phyloP scores from a whole-genome alignment of 2,329 filamentous ascomycete genomes.

The Pyrenochaeta sp. region DNA sequence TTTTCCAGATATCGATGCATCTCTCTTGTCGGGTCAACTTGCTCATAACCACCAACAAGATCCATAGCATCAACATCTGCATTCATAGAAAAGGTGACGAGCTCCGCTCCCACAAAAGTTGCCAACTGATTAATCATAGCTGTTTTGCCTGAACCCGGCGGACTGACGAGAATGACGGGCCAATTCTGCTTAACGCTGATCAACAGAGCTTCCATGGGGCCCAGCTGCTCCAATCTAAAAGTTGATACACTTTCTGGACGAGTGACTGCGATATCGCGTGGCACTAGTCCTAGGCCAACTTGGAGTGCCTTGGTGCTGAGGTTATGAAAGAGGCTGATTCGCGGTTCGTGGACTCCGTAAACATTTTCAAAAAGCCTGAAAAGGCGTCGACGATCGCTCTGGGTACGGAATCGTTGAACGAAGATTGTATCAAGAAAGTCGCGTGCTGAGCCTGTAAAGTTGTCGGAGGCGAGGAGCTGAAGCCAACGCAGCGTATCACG shows the following conservation, averaged over 20 bases:
- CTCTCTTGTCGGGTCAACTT: slow-evolving; percentile 82
- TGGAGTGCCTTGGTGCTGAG: slow-evolving; percentile 73
- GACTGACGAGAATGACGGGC: slow-evolving; percentile 87
- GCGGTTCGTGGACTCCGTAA: slow-evolving; percentile 60
- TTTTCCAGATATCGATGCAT: slow-evolving; percentile 68
- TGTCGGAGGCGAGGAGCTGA: slow-evolving; percentile 69
- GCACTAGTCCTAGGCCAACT: slow-evolving; percentile 78
- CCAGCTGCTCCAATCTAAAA: slow-evolving; percentile 62
- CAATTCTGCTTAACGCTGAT: slow-evolving; percentile 86
- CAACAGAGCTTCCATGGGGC: slow-evolving; percentile 84
- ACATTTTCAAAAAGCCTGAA: slow-evolving; percentile 71
- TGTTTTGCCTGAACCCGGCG: slow-evolving; percentile 88
- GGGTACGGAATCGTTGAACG: slow-evolving; percentile 82
- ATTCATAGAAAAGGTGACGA: slow-evolving; percentile 89
- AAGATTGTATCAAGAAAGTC: slow-evolving; percentile 87
- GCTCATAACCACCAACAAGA: slow-evolving; percentile 94
- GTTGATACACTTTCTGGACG: slow-evolving; percentile 32
- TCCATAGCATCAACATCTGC: slow-evolving; percentile 97
- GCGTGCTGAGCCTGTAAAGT: slow-evolving; percentile 65
- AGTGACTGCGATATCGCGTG: slow-evolving; percentile 60
- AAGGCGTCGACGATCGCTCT: slow-evolving; percentile 72
- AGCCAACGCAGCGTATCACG: slow-evolving; percentile 91
- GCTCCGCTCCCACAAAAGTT: slow-evolving; percentile 75
- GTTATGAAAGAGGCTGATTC: slow-evolving; percentile 70
- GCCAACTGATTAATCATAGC: slow-evolving; percentile 81